Base-by-base conservation (phyloP, 2,329 filamentous ascomycete genomes). In the Fusarium concolor region DNA sequence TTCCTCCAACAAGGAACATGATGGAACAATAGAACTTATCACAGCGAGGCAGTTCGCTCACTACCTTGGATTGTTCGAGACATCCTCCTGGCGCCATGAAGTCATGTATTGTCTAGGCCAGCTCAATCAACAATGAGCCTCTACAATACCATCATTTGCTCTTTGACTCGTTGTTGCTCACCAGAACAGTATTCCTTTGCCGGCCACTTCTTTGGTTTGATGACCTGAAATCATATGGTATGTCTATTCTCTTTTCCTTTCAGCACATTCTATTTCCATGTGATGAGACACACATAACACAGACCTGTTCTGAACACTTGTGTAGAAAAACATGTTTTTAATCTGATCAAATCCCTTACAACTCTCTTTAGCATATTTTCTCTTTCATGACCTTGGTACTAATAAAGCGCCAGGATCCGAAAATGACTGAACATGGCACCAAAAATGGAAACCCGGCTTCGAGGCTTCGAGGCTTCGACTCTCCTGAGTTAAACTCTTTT, bases 301-400 rank as follows among this genome's bases (percentile, higher is more conserved):
- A 76, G 75, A 77, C 76, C 75, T 78, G 75, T 77, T 77, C 76
- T 72, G 74, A 75, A 77, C 45, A 58, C 22, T 51, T 65, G 43
- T 76, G 75, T 76, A 68, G 76, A 78, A 68, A 69, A 71, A 65
- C 35, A 71, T 74, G 68, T 54, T 71, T 70, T 24, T 62, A 22
- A 62, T 70, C 71, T 73, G 71, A 74, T 66, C 45, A 60, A 72
- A 70, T 65, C 43, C 14, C 38, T 54, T 41, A 28, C 37, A 39
- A 38, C 28, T 31, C 55, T 41, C 44, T 55, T 46, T 59, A 42
- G 45, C 28, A 37, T 35, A 45, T 52, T 31, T 42, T 44, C 49
- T 51, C 44, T 67, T 60, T 50, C 33, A 62, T 33, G 26, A 24
- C 31, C 17, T 33, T 61, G 18, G 17, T 41, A 46, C 67, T 73